Percentiles rank a stretch among this genome's conserved stretches.
Conservation (phyloP, 83 land plant species). For the Picea abies region DNA sequence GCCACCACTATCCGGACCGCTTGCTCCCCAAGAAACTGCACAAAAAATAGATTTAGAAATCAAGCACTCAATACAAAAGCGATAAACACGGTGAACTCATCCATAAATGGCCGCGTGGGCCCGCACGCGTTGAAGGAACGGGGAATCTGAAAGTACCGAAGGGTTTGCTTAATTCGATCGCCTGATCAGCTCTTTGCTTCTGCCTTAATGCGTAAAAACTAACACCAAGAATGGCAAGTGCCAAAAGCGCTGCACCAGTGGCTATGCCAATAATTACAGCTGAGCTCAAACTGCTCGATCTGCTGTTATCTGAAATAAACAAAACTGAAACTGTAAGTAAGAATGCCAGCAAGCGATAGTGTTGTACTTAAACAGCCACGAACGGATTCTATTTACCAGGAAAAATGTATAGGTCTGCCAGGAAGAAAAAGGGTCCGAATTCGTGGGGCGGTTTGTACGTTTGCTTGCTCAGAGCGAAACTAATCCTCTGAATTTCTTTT, state of each 20-base stretch:
- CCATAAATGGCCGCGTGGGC: neutral
- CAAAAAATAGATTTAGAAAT: neutral
- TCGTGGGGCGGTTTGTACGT: slow-evolving; percentile 65
- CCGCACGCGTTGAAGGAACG: neutral
- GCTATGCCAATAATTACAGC: slow-evolving; percentile 39
- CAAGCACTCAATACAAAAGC: neutral
- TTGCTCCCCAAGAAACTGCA: slow-evolving; percentile 65
- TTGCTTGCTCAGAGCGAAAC: slow-evolving; percentile 66
- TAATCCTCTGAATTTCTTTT: slow-evolving; percentile 48
- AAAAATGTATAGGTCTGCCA: slow-evolving; percentile 57
- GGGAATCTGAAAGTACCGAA: slow-evolving; percentile 40
- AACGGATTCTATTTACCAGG: slow-evolving; percentile 36
- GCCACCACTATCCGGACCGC: slow-evolving; percentile 59
- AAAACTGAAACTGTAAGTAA: neutral
- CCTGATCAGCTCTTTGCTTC: slow-evolving; percentile 58
- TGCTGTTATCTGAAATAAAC: slow-evolving; percentile 20
- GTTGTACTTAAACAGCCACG: neutral
- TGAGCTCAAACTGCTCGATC: slow-evolving; percentile 14
- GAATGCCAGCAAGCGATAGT: neutral
- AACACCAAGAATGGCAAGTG: slow-evolving; percentile 29
- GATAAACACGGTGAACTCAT: neutral
- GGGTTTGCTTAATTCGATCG: slow-evolving; percentile 36
- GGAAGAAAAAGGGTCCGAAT: slow-evolving; percentile 73
- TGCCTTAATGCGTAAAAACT: slow-evolving; percentile 57
- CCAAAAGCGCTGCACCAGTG: slow-evolving; percentile 31